Base-by-base conservation (phyloP, 2,329 filamentous ascomycete genomes). In the Fusarium xyrophilum region DNA sequence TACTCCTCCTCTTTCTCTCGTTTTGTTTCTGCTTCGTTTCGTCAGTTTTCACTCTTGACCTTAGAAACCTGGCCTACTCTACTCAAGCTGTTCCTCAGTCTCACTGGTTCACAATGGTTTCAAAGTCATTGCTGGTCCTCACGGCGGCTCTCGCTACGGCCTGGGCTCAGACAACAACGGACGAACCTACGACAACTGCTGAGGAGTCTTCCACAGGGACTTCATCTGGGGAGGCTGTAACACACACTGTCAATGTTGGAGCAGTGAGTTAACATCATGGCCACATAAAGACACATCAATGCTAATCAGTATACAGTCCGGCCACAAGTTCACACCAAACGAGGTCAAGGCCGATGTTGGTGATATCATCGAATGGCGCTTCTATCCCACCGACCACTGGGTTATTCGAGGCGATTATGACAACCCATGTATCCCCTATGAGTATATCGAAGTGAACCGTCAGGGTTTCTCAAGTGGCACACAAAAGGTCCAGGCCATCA, bases 351-450 rank as follows among this genome's bases (percentile, higher is more conserved):
- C 78, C n/a, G 63, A 75, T 4, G 72, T 83, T 30, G 85, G 85
- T 9, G 84, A 86, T 71, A 77, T 80, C 8, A 79, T 87, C 43
- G 82, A 85, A 64, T 91, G 87, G 75, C 79, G 84, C 43, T 90
- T 91, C 73, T 89, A 86, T 68, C 87, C 88, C 2, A 81, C 81
- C 25, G 88, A 86, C 53, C 89, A 91, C 73, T 89, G 87, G 6
- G 85, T 91, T n/a, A 85, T 86, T 12, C 82, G 86, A 51, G 85
- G 88, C 35, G 86, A 84, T 50, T 90, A 84, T 69, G 76, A 79
- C 4, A 79, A 80, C n/a, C 87, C 89, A 39, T 92, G 89, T 63
- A 84, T 90, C 43, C 89, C 89, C 0, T 89, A 87, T 60, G 84
- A 88, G 53, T 80, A 84, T 54, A 80, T 83, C 48, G 80, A 81